Percentiles rank a stretch among this genome's conserved stretches.
phyloP scores from a whole-genome alignment of 768 basidiomycete genomes.

The Phanerochaete carnosa region DNA sequence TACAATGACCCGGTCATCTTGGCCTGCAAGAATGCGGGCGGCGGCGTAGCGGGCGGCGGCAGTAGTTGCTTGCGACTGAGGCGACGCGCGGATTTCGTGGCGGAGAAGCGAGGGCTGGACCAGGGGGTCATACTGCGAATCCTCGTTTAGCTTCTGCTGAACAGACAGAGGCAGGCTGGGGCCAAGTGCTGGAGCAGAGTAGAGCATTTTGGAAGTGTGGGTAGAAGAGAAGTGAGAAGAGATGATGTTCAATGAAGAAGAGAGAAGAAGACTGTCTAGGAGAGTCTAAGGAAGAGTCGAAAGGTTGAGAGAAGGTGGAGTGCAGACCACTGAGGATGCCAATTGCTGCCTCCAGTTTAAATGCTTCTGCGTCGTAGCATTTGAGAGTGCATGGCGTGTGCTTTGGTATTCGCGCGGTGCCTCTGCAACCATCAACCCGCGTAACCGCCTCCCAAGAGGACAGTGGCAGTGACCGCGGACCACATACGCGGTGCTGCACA shows the following conservation, averaged over 20 bases:
- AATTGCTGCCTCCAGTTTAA: not conserved
- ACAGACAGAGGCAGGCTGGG: slow-evolving; percentile 1
- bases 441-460: not conserved
- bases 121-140: slow-evolving; percentile 85
- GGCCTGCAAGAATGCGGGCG: slow-evolving; percentile 77
- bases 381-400: not conserved
- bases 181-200: not conserved
- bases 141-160: slow-evolving; percentile 2
- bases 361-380: not conserved
- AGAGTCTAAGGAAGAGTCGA: not conserved
- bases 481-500: not conserved
- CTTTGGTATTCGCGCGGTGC: not conserved
- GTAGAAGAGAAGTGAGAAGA: not conserved
- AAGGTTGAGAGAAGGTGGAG: not conserved
- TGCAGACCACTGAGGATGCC: not conserved
- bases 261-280: not conserved
- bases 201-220: slow-evolving; percentile 7
- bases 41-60: slow-evolving; percentile 75
- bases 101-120: slow-evolving; percentile 89
- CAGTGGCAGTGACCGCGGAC: not conserved
- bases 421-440: not conserved
- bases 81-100: slow-evolving; percentile 75
- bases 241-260: not conserved
- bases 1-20: slow-evolving; percentile 84
- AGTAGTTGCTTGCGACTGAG: slow-evolving; percentile 69